Percentiles rank a stretch among this genome's conserved stretches.
phyloP scores from a whole-genome alignment of 805 yeast genomes.

The Danielia oregonensis region DNA sequence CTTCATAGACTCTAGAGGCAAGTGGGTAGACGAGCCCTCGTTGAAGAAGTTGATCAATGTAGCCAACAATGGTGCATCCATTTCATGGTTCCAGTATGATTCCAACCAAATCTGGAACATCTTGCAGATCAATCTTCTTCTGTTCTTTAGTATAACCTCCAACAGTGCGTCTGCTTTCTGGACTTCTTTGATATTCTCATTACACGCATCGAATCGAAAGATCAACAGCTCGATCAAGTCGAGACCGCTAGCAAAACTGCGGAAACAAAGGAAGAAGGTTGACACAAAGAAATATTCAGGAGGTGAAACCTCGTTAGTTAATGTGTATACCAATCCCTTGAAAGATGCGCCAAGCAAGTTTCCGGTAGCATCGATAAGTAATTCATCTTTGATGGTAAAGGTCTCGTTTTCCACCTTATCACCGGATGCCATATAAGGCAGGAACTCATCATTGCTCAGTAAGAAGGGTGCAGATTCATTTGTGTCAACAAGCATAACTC shows the following conservation, averaged over 20 bases:
- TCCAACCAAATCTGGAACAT: slow-evolving; percentile 84
- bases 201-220: slow-evolving; percentile 50
- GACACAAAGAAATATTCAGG: slow-evolving; percentile 68
- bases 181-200: slow-evolving; percentile 20
- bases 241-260: slow-evolving; percentile 63
- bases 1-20: slow-evolving; percentile 64
- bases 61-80: slow-evolving; percentile 60
- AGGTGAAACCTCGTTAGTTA: slow-evolving; percentile 62
- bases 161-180: slow-evolving; percentile 17
- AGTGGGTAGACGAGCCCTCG: slow-evolving; percentile 58
- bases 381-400: slow-evolving; percentile 37
- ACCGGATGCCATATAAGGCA: slow-evolving; percentile 23
- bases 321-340: slow-evolving; percentile 58
- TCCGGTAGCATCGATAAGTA: slow-evolving; percentile 48
- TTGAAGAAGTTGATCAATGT: slow-evolving; percentile 75
- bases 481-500: slow-evolving; percentile 25
- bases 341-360: slow-evolving; percentile 67
- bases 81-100: slow-evolving; percentile 74
- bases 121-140: slow-evolving; percentile 65
- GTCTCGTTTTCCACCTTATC: slow-evolving; percentile 7
- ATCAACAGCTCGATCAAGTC: slow-evolving; percentile 69
- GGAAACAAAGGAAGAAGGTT: slow-evolving; percentile 72
- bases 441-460: slow-evolving; percentile 33
- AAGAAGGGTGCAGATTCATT: slow-evolving; percentile 29
- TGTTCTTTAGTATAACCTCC: slow-evolving; percentile 44